These are phyloP conservation scores for Botrytis fragariae DNA, from an alignment of 2,329 filamentous ascomycete genomes.

Conservation along the genomic window DNA sequence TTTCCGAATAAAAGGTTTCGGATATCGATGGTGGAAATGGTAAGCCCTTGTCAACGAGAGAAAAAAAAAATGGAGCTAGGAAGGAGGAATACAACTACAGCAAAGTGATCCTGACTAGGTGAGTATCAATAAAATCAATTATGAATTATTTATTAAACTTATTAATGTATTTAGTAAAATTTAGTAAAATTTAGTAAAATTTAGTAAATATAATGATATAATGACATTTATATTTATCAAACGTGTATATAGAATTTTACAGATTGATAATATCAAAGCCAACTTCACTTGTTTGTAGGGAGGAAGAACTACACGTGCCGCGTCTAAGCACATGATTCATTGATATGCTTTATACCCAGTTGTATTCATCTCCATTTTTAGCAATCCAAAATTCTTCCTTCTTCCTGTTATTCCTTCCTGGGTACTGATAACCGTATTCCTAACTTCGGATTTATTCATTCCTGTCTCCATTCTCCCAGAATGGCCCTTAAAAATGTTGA, in stretches of 20 bases:
- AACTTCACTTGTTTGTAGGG: not conserved
- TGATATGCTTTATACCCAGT: not conserved
- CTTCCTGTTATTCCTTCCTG: not conserved
- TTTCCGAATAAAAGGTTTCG: slow-evolving; percentile 14
- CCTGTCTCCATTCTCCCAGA: slow-evolving; percentile 15
- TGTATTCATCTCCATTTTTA: not conserved
- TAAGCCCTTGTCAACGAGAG: not conserved
- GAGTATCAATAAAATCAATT: not conserved
- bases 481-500: slow-evolving; percentile 53
- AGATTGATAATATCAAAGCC: not conserved
- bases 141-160: not conserved
- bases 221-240: not conserved
- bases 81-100: not conserved
- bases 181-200: too few species aligned
- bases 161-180: not conserved
- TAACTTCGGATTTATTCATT: not conserved
- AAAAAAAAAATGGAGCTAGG: not conserved
- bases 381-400: not conserved
- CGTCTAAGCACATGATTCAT: not conserved
- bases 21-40: not conserved
- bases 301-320: not conserved
- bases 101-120: not conserved
- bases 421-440: not conserved
- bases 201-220: not conserved
- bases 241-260: not conserved